Evolutionary conservation across 2,329 filamentous ascomycete genomes (phyloP).

Genomic region (Cercospora canescens): DNA sequence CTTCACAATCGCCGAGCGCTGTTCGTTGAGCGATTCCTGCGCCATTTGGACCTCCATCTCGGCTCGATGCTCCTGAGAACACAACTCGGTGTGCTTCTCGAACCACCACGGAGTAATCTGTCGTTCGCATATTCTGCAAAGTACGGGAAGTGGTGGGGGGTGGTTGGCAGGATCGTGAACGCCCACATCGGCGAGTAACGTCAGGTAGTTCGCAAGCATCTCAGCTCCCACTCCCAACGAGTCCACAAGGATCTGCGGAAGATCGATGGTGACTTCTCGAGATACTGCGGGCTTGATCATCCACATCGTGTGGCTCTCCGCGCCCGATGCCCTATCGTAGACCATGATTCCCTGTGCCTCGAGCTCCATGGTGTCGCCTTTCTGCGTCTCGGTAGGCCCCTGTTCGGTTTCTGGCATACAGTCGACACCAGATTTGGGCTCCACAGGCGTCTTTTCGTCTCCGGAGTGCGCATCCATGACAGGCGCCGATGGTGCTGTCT

Average conservation of each 20-base stretch:
- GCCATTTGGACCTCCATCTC: conserved; percentile 98
- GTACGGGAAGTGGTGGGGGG: conserved; percentile 77
- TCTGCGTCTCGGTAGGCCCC: conserved; percentile 14
- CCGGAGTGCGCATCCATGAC: conserved; percentile 48
- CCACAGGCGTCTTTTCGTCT: conserved; percentile 31
- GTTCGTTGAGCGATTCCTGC: conserved; percentile 87
- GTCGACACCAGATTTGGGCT: conserved; percentile 30
- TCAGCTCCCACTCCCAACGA: conserved; percentile 93
- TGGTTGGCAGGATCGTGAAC: conserved; percentile 72
- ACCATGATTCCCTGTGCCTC: conserved; percentile 99
- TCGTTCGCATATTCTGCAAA: conserved; percentile 96
- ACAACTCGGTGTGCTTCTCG: conserved; percentile 96
- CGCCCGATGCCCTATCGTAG: conserved; percentile 82
- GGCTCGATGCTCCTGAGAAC: conserved; percentile 90
- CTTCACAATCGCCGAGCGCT: conserved; percentile 91
- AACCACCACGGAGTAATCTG: conserved; percentile 99
- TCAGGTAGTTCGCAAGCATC: conserved; percentile 91
- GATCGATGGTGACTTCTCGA: conserved; percentile 92
- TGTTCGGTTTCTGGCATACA: conserved; percentile 12
- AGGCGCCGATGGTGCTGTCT: conserved; percentile 57
- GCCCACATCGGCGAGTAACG: conserved; percentile 79
- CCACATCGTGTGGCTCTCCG: conserved; percentile 98
- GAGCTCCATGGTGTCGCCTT: conserved; percentile 65
- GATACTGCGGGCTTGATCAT: conserved; percentile 93
- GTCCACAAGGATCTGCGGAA: conserved; percentile 85